These are phyloP conservation scores for Rhizopogon roseolus DNA, from an alignment of 768 basidiomycete genomes.

Conservation along the genomic window DNA sequence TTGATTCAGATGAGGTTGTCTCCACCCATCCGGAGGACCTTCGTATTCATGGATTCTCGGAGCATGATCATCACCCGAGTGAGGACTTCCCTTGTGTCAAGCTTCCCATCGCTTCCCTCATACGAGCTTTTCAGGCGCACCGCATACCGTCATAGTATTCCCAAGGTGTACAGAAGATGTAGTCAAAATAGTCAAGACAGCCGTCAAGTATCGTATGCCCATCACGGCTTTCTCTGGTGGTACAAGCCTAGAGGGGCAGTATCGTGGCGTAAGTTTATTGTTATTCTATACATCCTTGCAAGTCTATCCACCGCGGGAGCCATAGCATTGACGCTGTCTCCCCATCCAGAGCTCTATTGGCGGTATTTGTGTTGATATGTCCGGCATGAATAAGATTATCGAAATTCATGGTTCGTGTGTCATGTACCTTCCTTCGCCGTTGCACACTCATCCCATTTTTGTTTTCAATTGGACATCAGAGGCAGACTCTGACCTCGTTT, in stretches of 20 bases:
- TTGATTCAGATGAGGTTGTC: slow-evolving; percentile 31
- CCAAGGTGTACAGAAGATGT: slow-evolving; percentile 77
- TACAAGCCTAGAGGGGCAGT: slow-evolving; percentile 79
- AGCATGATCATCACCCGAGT: slow-evolving; percentile 50
- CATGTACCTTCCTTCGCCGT: neutral
- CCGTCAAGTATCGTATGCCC: slow-evolving; percentile 72
- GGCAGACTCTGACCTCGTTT: slow-evolving; percentile 67
- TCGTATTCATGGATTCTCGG: slow-evolving; percentile 49
- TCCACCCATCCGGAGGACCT: slow-evolving; percentile 52
- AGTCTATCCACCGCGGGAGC: too few species aligned
- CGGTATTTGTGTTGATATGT: slow-evolving; percentile 79
- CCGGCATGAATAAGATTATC: slow-evolving; percentile 73
- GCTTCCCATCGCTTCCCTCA: neutral
- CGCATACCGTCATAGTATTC: slow-evolving; percentile 60
- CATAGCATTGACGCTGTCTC: neutral
- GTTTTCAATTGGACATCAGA: slow-evolving; percentile 30
- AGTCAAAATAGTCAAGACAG: slow-evolving; percentile 69
- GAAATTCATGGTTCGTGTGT: slow-evolving; percentile 56
- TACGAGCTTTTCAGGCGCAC: slow-evolving; percentile 25
- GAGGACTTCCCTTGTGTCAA: slow-evolving; percentile 6
- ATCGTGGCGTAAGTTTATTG: slow-evolving; percentile 46
- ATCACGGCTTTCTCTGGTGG: slow-evolving; percentile 77
- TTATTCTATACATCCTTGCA: neutral
- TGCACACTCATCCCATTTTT: neutral
- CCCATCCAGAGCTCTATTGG: slow-evolving; percentile 29